A percentile compares a stretch with the other conserved stretches of the same genome.
phyloP scores from a whole-genome alignment of 768 basidiomycete genomes.

The Mycena floridula region DNA sequence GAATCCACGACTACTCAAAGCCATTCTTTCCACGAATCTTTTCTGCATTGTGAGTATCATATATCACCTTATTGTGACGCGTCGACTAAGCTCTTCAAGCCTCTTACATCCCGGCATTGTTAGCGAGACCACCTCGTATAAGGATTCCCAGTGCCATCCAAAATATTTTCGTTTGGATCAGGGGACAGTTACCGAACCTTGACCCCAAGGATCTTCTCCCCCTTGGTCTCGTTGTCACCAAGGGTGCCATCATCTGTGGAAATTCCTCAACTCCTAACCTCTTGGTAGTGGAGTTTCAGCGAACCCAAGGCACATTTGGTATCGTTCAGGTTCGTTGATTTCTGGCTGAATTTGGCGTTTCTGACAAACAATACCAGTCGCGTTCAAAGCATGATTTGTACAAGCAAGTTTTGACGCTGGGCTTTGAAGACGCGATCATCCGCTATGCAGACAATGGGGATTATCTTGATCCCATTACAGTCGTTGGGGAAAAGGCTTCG shows the following conservation, averaged over 20 bases:
- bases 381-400: slow-evolving; percentile 78
- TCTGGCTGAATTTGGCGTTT: no score
- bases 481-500: slow-evolving; percentile 58
- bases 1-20: no score
- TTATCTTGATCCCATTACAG: slow-evolving; percentile 61
- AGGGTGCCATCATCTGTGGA: slow-evolving; percentile 79
- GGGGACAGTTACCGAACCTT: slow-evolving; percentile 58
- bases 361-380: slow-evolving; percentile 41
- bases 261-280: slow-evolving; percentile 82
- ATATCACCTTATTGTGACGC: no score
- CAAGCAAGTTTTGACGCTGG: slow-evolving; percentile 72
- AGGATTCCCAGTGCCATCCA: slow-evolving; percentile 27
- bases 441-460: slow-evolving; percentile 71
- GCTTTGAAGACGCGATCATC: slow-evolving; percentile 58
- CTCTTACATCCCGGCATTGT: not conserved
- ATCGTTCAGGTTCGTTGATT: slow-evolving; percentile 58
- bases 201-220: slow-evolving; percentile 85
- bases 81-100: not conserved
- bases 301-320: slow-evolving; percentile 75
- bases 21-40: no score
- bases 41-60: no score
- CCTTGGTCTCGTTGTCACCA: slow-evolving; percentile 69
- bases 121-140: not conserved
- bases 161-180: slow-evolving; percentile 44
- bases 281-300: slow-evolving; percentile 74